These are phyloP conservation scores for Chaetomium sp. DNA, from an alignment of 2,329 filamentous ascomycete species.

Conservation along the genomic window DNA sequence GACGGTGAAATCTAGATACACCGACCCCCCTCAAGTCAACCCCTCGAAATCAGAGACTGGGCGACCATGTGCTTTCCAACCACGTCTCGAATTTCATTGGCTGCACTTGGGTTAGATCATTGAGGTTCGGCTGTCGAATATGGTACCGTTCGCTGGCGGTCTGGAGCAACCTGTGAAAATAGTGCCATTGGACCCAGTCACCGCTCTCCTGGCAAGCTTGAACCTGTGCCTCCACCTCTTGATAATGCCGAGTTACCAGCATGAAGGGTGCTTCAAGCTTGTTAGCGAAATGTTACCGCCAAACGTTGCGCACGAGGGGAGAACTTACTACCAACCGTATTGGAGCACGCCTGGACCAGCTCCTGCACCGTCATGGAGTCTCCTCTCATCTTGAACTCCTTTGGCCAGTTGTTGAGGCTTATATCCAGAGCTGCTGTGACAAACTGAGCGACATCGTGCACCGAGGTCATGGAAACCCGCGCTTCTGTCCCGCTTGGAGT, in stretches of 20 bases:
- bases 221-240: conserved; percentile 36
- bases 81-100: conserved; percentile 49
- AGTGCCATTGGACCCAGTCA: conserved; percentile 43
- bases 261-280: conserved; percentile 33
- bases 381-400: conserved; percentile 63
- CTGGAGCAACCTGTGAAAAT: conserved; percentile 57
- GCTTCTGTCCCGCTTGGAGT: conserved; percentile 43
- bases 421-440: conserved; percentile 63
- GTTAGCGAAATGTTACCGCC: conserved; percentile 22
- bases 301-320: background rate
- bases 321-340: conserved; percentile 43
- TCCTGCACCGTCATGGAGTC: conserved; percentile 56
- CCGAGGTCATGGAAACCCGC: conserved; percentile 61
- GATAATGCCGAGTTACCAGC: conserved; percentile 33
- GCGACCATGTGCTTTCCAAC: conserved; percentile 44
- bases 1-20: too few relatives aligned
- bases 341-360: conserved; percentile 46
- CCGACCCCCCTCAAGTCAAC: too few relatives aligned
- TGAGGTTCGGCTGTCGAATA: conserved; percentile 55
- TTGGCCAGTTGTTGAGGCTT: conserved; percentile 54
- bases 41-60: conserved; percentile 13
- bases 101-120: conserved; percentile 40
- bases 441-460: conserved; percentile 64
- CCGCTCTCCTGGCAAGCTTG: conserved; percentile 40
- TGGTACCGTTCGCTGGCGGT: conserved; percentile 64